Evolutionary conservation across 140 eudicot genomes (phyloP), one percentile per base, ranked within the genome.

Genomic region (Oenanthe javanica): DNA sequence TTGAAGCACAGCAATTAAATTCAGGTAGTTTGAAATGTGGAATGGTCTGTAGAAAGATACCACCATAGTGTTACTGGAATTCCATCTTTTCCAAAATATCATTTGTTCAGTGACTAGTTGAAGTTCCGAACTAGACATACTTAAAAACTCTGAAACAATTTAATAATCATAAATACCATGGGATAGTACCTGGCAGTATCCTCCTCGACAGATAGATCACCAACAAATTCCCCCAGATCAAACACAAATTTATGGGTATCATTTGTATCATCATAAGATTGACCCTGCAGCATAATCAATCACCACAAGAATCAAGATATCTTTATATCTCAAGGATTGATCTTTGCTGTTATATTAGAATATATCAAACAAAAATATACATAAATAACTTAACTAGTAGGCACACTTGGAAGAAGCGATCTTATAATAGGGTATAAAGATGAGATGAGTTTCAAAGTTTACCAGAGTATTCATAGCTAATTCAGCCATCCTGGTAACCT

Each of bases 201-300:
- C 54, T 91, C 98, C 66, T 89, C 95, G 14, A 84, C 83, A 51
- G 93, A 84, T 79, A 91, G 84, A 82, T 93, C 97, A 74, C 93
- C 97, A 79, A 89, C 93, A 79, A 93, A 93, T 9, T 91, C 88
- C 75, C 93, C 95, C 84, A 93, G 82, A 85, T 91, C 93, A 75
- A 93, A 83, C 57, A 77, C 86, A 47, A 86, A 82, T 74, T 84
- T 82, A 57, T 70, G 61, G 73, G 85, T 81, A 78, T 84, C 88
- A 47, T 51, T 75, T 36, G 79, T 38, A 77, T 82, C 86, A 75
- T 7, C 82, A 86, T 77, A 82, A 73, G 72, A 86, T 75, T 75
- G 82, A 76, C 80, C 85, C 87, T 83, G 84, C 86, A 50, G 64
- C 83, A 72, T 42, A n/a, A 42, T 50, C 71, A 50, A 43, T 45